phyloP scores from a whole-genome alignment of 108 stramenopile species.

The Fragilaria crotonensis region DNA sequence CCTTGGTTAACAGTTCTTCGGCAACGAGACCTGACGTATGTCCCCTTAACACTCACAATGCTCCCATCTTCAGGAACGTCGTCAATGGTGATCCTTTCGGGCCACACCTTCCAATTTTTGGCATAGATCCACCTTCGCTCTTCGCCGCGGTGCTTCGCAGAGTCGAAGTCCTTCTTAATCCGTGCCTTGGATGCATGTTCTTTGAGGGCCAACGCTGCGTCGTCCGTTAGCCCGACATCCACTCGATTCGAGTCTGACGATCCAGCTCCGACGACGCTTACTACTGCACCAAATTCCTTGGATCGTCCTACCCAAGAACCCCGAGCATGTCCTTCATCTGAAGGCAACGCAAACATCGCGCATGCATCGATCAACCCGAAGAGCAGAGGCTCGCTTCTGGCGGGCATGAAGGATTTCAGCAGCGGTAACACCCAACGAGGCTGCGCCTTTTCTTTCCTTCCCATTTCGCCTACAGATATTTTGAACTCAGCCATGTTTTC shows the following conservation, averaged over 20 bases:
- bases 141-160: slow-evolving; percentile 21
- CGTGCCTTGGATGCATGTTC: slow-evolving; percentile 4
- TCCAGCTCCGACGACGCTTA: slow-evolving; percentile 18
- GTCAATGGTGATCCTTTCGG: slow-evolving; percentile 25
- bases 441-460: slow-evolving; percentile 7
- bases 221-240: slow-evolving; percentile 34
- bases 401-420: slow-evolving; percentile 39
- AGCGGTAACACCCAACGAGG: slow-evolving; percentile 21
- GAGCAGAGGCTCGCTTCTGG: slow-evolving; percentile 27
- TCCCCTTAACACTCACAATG: slow-evolving; percentile 15
- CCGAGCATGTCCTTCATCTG: not conserved
- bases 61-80: not conserved
- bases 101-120: slow-evolving; percentile 61
- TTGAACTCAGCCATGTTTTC: slow-evolving; percentile 42
- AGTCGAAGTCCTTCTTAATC: slow-evolving; percentile 15
- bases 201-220: slow-evolving; percentile 15
- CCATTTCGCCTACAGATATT: slow-evolving; percentile 43
- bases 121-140: slow-evolving; percentile 49
- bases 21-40: slow-evolving; percentile 31
- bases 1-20: slow-evolving; percentile 45
- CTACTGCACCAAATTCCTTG: slow-evolving; percentile 8
- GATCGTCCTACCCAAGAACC: not conserved
- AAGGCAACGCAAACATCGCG: slow-evolving; percentile 5
- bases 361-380: slow-evolving; percentile 23
- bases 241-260: slow-evolving; percentile 25